Base-by-base conservation (phyloP, 192 early-diverging fungal genomes). In the Glomus cerebriforme region DNA sequence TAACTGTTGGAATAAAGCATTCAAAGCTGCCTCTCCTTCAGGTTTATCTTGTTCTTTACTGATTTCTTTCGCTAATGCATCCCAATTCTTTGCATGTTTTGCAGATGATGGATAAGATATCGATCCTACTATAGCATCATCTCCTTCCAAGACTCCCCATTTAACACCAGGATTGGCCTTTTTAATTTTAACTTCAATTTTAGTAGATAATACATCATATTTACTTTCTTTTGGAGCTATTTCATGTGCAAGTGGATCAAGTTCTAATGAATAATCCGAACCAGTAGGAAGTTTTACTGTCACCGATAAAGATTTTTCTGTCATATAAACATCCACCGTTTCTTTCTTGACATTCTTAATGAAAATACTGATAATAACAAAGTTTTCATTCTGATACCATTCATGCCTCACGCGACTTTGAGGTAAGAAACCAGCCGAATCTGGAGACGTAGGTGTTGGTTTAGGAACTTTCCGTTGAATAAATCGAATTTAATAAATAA, bases 301-400 rank as follows among this genome's bases (percentile, higher is more conserved):
- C 2, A 99, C 88, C 1, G 95, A 95, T 31, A 95, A 87, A 3
- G 92, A 80, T 13, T 83, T 86, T 1, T 86, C 82, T 0, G 85
- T 79, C 78, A 97, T 90, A 68, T 90, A 88, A 80, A 99, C 79
- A 34, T 87, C 80, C 1, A 93, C 90, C 1, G 91, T 81, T 3
- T 95, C 95, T 75, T 89, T 83, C 78, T 92, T 91, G 39, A 93
- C 85, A 26, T 94, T 93, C 88, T 97, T 98, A 85, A 96, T 92
- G 81, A 98, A 98, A 58, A 99, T 87, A 59, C 92, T 90, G 49
- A 99, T 82, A 15, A 92, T 96, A 37, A 99, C 92, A 84, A 84
- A 91, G 31, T 86, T 81, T 75, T 98, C 98, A 79, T 92, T 99
- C 83, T 99, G 98, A 85, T 94, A 98, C 97, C 96, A 98, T 85